Evolutionary conservation across 805 yeast genomes (phyloP).

Genomic region (Barnettozyma populi): DNA sequence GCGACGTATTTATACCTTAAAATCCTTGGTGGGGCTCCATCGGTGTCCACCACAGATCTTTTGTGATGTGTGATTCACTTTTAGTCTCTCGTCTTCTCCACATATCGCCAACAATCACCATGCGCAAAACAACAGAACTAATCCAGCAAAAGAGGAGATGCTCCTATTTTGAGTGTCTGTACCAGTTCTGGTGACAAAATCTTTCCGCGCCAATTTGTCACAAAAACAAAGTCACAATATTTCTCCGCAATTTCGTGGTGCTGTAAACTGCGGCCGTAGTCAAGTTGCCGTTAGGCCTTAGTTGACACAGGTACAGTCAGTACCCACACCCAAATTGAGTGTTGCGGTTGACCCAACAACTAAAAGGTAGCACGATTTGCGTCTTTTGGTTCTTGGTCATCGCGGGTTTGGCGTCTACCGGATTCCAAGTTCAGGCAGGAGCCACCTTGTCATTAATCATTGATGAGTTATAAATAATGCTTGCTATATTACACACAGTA

Average conservation of each 20-base stretch:
- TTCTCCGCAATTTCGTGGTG: background rate
- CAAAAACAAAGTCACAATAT: background rate
- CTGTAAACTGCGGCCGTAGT: background rate
- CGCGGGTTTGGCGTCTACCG: background rate
- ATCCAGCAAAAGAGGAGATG: no score
- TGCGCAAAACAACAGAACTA: no score
- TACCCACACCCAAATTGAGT: background rate
- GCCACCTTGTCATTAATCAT: background rate
- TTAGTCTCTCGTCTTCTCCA: background rate
- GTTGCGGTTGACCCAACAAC: background rate
- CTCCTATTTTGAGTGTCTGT: no score
- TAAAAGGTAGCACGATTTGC: background rate
- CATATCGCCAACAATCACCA: background rate
- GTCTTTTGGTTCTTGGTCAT: background rate
- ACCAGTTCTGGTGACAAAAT: background rate
- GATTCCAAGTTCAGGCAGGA: background rate
- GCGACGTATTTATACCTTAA: slow-evolving; percentile 1
- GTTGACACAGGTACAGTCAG: background rate
- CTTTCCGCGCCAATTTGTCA: background rate
- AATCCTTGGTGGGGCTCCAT: background rate
- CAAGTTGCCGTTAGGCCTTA: background rate
- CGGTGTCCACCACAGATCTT: background rate
- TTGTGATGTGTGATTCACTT: background rate
- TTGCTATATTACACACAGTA: background rate
- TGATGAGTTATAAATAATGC: background rate